Evolutionary conservation across 176 grass and related monocot species (phyloP), one percentile per base, ranked within the genome.

Genomic region (Carex kokanica): DNA sequence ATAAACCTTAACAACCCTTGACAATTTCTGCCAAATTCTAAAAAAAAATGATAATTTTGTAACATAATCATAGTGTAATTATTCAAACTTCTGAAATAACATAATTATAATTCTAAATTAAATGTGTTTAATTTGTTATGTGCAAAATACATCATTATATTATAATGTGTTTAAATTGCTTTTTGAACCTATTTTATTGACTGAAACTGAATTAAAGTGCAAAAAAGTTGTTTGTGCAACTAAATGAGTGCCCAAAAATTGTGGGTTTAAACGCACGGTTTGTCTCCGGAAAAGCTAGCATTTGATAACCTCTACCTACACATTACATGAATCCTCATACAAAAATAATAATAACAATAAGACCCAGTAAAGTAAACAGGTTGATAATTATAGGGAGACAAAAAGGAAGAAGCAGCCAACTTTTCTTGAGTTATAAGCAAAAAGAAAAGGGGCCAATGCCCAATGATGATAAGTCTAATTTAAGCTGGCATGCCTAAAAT

Each of bases 401-500:
- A 66, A 82, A 82, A 53, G 58, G n/a, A 82, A 43, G 41, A 41
- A 74, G 70, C 2, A 4, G 21, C 73, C 25, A 67, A 13, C 45
- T 82, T 82, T 64, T 67, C 80, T 82, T 82, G 41, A 53, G 21
- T 8, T 21, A 34, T 43, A 82, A 82, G 79, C 60, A 82, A 82
- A 81, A 62, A 45, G 20, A 23, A 81, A 59, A 36, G 49, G 34
- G 0, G 23, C 3, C 31, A 60, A 81, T 81, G 0, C 14, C 3
- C 31, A 60, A 81, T 81, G 5, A 62, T 81, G 29, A 82, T 54
- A 54, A 52, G 5, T 47, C 60, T 36, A 63, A 64, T 24, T 47
- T 63, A 81, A 67, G 60, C 67, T 70, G 68, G 53, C 61, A 25
- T 47, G 83, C 53, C 78, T 58, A 27, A 78, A 93, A 34, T 41